These are phyloP conservation scores for Sarocladium strictum DNA, from an alignment of 2,329 filamentous ascomycete species.

Conservation along the genomic window DNA sequence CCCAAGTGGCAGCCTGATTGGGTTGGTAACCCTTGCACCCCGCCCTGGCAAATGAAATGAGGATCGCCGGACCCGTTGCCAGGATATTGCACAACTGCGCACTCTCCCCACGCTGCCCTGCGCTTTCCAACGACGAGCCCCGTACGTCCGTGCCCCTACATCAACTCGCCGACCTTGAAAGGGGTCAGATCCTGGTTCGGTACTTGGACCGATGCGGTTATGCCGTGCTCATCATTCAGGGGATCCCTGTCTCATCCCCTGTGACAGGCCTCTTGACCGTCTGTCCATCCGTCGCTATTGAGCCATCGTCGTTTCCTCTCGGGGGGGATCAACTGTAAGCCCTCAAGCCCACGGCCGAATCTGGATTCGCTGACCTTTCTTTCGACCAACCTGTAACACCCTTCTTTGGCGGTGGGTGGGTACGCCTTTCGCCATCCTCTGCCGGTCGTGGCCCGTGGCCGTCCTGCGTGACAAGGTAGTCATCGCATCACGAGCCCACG, in stretches of 20 bases:
- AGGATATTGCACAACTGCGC: not conserved
- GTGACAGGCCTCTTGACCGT: not conserved
- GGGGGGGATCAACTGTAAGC: not conserved
- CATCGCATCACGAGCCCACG: not conserved
- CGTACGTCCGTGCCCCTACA: not conserved
- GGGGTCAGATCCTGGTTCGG: not conserved
- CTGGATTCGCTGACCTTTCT: not conserved
- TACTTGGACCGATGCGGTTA: constrained; percentile 3
- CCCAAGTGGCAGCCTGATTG: too few species aligned
- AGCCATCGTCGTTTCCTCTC: not conserved
- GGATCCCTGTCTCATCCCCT: not conserved
- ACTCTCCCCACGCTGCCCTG: not conserved
- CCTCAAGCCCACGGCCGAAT: not conserved
- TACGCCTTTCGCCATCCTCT: too few species aligned
- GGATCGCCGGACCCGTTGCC: not conserved
- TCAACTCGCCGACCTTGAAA: not conserved
- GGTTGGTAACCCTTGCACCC: not conserved
- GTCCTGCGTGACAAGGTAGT: not conserved
- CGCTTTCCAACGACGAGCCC: not conserved
- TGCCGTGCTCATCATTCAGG: constrained; percentile 8
- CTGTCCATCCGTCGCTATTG: not conserved
- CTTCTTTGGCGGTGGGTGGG: not conserved
- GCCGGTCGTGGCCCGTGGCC: not conserved
- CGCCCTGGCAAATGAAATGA: constrained; percentile 7
- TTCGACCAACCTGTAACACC: not conserved